phyloP scores from a whole-genome alignment of 2,329 filamentous ascomycete genomes.

The Botrytis fabae region DNA sequence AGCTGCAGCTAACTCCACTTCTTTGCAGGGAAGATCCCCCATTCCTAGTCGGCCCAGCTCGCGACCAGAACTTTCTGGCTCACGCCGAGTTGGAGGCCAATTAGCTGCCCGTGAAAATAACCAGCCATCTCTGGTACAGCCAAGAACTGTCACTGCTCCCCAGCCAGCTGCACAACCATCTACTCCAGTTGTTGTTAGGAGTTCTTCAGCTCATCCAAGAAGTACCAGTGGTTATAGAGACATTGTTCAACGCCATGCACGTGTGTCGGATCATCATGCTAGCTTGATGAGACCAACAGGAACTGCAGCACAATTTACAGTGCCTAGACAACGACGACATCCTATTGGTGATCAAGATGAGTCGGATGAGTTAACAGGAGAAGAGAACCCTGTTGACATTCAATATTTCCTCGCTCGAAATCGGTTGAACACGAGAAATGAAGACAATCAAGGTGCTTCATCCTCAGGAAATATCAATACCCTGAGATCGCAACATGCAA shows the following conservation, averaged over 20 bases:
- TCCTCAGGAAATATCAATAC: not conserved
- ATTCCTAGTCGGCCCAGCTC: rapidly evolving
- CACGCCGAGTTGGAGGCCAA: not conserved
- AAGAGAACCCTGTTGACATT: not conserved
- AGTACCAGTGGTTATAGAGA: not conserved
- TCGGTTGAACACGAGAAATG: not conserved
- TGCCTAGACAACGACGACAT: not conserved
- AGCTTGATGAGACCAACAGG: not conserved
- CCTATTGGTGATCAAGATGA: not conserved
- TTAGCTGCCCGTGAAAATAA: not conserved
- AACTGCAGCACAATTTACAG: not conserved
- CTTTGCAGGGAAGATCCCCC: not conserved
- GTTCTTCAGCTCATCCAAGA: not conserved
- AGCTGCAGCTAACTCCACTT: not conserved
- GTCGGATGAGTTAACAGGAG: not conserved
- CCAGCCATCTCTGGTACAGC: not conserved
- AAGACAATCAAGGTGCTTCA: not conserved
- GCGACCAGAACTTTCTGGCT: not conserved
- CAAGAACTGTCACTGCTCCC: not conserved
- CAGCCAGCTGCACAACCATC: not conserved
- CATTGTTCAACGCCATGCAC: not conserved
- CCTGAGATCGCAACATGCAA: not conserved
- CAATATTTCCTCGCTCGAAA: not conserved
- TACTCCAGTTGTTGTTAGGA: not conserved
- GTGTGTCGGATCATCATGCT: not conserved